These are phyloP conservation scores for Aspergillus flavus DNA, from an alignment of 2,329 filamentous ascomycete genomes.

Conservation along the genomic window DNA sequence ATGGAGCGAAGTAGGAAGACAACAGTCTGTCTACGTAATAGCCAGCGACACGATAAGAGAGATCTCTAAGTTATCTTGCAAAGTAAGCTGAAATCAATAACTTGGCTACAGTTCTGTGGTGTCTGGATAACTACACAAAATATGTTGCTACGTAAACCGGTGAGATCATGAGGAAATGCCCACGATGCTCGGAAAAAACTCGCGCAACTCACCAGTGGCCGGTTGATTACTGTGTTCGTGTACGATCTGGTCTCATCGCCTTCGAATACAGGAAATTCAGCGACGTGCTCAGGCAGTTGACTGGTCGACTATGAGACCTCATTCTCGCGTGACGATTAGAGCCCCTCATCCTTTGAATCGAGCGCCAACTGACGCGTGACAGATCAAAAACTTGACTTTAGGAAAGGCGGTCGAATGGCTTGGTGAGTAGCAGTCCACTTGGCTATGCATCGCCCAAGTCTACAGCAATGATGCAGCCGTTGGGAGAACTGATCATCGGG, in stretches of 20 bases:
- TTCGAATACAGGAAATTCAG: not conserved
- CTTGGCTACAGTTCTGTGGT: not conserved
- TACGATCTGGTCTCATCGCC: not conserved
- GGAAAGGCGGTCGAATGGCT: slow-evolving; percentile 5
- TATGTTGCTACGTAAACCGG: not conserved
- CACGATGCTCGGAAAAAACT: slow-evolving; percentile 19
- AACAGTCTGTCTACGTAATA: not conserved
- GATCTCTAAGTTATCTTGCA: not conserved
- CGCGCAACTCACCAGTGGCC: slow-evolving; percentile 6
- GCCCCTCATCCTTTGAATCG: slow-evolving; percentile 8
- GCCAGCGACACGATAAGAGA: not conserved
- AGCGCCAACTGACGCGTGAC: slow-evolving; percentile 34
- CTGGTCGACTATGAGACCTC: slow-evolving; percentile 16
- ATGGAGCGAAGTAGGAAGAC: not conserved
- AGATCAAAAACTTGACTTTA: slow-evolving; percentile 26
- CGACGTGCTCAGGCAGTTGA: slow-evolving; percentile 13
- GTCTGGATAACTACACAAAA: not conserved
- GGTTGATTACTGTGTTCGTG: not conserved
- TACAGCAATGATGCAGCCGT: slow-evolving; percentile 8
- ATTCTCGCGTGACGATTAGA: slow-evolving; percentile 13
- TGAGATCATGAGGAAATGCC: slow-evolving; percentile 8
- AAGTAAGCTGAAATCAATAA: not conserved
- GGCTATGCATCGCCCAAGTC: not conserved
- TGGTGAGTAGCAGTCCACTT: not conserved
- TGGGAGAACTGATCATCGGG: slow-evolving; percentile 5